phyloP scores from a whole-genome alignment of 1,284 basidiomycete species.

The Leccinum griseonigrum region DNA sequence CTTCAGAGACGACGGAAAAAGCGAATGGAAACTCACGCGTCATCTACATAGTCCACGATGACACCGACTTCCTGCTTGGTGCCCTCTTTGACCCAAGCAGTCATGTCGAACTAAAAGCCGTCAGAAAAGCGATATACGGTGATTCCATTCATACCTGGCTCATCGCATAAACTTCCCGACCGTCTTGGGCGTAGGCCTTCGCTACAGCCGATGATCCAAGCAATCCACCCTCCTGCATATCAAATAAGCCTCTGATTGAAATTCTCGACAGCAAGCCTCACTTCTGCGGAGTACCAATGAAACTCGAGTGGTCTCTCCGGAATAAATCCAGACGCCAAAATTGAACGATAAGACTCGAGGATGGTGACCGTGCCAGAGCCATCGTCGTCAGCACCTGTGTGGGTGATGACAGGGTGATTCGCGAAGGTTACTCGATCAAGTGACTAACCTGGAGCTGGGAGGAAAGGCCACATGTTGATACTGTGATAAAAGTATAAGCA shows the following conservation, averaged over 20 bases:
- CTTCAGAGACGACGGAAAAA: not conserved
- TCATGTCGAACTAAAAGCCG: constrained; percentile 80
- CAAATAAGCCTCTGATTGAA: not conserved
- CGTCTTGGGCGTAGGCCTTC: constrained; percentile 64
- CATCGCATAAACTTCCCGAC: constrained; percentile 81
- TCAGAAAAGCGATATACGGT: constrained; percentile 2
- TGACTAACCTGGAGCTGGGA: constrained; percentile 76
- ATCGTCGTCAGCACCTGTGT: constrained; percentile 82
- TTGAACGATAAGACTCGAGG: constrained; percentile 83
- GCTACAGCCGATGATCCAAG: constrained; percentile 94
- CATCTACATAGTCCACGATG: constrained; percentile 85
- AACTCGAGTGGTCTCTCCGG: constrained; percentile 86
- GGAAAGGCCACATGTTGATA: constrained; percentile 86
- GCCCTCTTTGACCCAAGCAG: constrained; percentile 93
- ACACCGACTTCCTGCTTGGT: constrained; percentile 87
- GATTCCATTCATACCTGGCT: constrained; percentile 58
- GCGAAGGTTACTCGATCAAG: constrained; percentile 5
- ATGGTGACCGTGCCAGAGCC: constrained; percentile 92
- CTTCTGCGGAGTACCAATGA: constrained; percentile 95
- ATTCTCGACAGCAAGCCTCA: constrained; percentile 26
- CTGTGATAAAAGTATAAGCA: constrained; percentile 36
- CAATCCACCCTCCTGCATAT: constrained; percentile 81
- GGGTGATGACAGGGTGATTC: constrained; percentile 1
- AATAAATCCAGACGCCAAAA: constrained; percentile 76
- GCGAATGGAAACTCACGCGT: constrained; percentile 40